Base-by-base conservation (phyloP, 306 rosid genomes). In the Oemleria cerasiformis region DNA sequence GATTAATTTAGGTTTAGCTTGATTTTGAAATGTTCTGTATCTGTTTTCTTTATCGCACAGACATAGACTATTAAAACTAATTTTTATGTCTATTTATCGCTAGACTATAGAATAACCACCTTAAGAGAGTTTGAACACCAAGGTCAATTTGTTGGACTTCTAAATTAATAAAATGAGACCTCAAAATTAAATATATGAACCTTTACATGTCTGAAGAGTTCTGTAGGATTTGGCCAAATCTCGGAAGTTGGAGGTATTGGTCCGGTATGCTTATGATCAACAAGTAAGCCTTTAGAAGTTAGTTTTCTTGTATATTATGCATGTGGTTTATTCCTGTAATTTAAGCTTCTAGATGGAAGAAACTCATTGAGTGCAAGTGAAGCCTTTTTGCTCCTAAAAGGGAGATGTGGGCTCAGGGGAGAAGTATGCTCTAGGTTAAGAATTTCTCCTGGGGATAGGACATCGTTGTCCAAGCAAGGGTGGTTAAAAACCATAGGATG, bases 361-460 rank as follows among this genome's bases (percentile, higher is more conserved):
- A 56, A 56, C 61, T 23, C 13, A 56, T 56, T 56, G 16, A 4
- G 38, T 56, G 61, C 61, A 56, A 56, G 61, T 56, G 38, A 56
- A 25, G 30, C 30, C 2, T 1, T 25, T 25, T 25, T 25, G 30
- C 1, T 25, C 2, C 42, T 41, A 30, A 59, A 34, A 59, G 64
- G 61, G 34, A 21, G 61, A 15, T 17, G 56, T 56, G 61, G 61
- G 61, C 61, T 30, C 11, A 38, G 5, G 4, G 64, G 40, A 30
- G 64, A 17, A 59, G 40, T 59, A 59, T 59, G 14, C 20, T 59
- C 39, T 59, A 59, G 42, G 64, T 34, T 12, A 13, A 15, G 20
- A 19, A 34, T 34, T 15, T 30, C 64, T 14, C 64, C 6, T 34
- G 42, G 40, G 40, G 20, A 20, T 9, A 1, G 23, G 30, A 20